Conservation (phyloP, 495 filamentous ascomycete species). For the Chaetomium tenue region DNA sequence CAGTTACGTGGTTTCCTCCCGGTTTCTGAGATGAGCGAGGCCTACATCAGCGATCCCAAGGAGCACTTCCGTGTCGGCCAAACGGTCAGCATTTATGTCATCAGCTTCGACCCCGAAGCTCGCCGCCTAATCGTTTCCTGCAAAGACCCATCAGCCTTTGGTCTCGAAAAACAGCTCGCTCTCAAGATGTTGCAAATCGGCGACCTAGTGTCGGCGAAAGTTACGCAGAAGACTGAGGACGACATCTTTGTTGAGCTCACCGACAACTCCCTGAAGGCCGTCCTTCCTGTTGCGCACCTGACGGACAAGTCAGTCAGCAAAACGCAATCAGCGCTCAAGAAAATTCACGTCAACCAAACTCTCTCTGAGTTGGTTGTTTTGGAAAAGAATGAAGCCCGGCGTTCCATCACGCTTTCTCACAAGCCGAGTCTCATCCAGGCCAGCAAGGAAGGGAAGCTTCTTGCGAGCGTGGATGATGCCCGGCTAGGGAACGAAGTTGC, state of each 20-base stretch:
- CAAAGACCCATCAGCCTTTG: conserved; percentile 78
- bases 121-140: conserved; percentile 82
- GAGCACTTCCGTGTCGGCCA: conserved; percentile 89
- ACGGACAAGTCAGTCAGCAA: conserved; percentile 78
- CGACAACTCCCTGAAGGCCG: conserved; percentile 67
- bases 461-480: conserved; percentile 65
- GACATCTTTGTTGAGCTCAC: conserved; percentile 73
- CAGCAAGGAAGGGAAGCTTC: conserved; percentile 61
- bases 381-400: conserved; percentile 70
- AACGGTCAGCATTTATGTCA: conserved; percentile 79
- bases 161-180: conserved; percentile 68
- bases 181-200: conserved; percentile 70
- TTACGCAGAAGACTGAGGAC: conserved; percentile 81
- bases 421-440: conserved; percentile 80
- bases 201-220: conserved; percentile 67
- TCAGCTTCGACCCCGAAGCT: conserved; percentile 70
- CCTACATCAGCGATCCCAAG: conserved; percentile 82
- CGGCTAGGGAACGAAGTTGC: conserved; percentile 63
- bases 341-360: conserved; percentile 75
- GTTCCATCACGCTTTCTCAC: conserved; percentile 69
- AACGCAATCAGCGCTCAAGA: conserved; percentile 67
- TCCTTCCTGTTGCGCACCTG: conserved; percentile 71
- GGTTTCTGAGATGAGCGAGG: conserved; percentile 94
- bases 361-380: conserved; percentile 81
- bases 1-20: conserved; percentile 79